Evolutionary conservation across 352 stramenopile genomes (phyloP).

Genomic region (Plasmopara muralis): DNA sequence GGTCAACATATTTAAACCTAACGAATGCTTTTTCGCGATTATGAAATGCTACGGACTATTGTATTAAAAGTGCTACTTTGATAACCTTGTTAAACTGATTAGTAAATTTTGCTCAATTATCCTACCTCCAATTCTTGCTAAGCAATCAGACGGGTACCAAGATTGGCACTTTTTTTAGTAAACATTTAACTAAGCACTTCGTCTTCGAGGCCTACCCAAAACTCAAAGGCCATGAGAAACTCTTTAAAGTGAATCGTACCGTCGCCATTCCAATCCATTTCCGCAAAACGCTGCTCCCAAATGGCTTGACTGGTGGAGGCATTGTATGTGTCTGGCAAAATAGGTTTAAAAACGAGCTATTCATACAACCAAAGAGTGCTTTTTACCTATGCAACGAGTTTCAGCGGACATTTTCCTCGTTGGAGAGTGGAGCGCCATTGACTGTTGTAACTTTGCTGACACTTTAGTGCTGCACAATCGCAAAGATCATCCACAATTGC

Average conservation of each 20-base stretch:
- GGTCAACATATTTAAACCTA: too few relatives aligned
- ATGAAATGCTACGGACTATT: too few relatives aligned
- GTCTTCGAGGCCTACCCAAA: constrained; percentile 79
- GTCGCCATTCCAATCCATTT: constrained; percentile 87
- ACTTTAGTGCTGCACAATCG: constrained; percentile 44
- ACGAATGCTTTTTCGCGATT: too few relatives aligned
- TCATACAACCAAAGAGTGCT: too few relatives aligned
- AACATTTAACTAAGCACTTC: not conserved
- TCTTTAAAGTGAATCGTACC: constrained; percentile 86
- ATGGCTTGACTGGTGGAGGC: constrained; percentile 63
- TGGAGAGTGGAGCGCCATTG: constrained; percentile 64
- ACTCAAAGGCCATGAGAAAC: constrained; percentile 85
- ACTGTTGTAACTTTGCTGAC: constrained; percentile 47
- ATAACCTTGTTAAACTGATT: too few relatives aligned
- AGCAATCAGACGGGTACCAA: too few relatives aligned
- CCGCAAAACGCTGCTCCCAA: constrained; percentile 74
- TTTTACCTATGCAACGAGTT: constrained; percentile 18
- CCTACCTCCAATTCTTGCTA: too few relatives aligned
- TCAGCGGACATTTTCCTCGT: constrained; percentile 69
- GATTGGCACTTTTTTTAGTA: not conserved
- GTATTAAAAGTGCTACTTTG: too few relatives aligned
- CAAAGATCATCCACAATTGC: not conserved
- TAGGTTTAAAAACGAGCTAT: too few relatives aligned
- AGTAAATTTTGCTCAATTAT: too few relatives aligned
- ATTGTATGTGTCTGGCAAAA: constrained; percentile 21